These are phyloP conservation scores for Byssoonygena ceratinophila DNA, from an alignment of 2,329 filamentous ascomycete species.

Conservation along the genomic window DNA sequence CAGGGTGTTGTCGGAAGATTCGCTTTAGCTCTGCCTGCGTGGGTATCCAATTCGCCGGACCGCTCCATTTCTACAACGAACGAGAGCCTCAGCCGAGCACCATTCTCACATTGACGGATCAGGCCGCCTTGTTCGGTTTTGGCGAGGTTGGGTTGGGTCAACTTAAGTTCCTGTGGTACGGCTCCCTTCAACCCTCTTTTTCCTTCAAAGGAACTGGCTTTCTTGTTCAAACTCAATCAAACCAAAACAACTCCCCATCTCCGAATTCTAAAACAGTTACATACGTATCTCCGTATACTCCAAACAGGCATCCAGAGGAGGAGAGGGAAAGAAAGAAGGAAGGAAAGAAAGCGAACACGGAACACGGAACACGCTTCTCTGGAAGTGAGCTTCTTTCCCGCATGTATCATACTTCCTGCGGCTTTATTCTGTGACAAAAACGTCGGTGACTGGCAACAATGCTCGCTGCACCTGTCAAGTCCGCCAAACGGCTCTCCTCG, in stretches of 20 bases:
- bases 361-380: neutral
- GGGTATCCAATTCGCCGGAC: conserved; percentile 6
- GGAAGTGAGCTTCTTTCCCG: conserved; percentile 5
- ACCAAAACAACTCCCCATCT: neutral
- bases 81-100: conserved; percentile 1
- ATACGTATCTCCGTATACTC: neutral
- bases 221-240: conserved; percentile 2
- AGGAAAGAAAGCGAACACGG: neutral
- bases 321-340: neutral
- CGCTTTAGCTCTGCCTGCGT: neutral
- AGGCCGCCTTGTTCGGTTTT: conserved; percentile 4
- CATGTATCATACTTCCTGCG: neutral
- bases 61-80: neutral
- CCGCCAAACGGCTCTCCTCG: conserved; percentile 38
- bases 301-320: neutral
- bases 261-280: conserved; percentile 1
- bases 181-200: too few relatives aligned
- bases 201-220: neutral
- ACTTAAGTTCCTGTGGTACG: too few relatives aligned
- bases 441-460: conserved; percentile 5
- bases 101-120: neutral
- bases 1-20: neutral
- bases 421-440: neutral
- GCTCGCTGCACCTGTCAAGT: conserved; percentile 34
- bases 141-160: neutral